A percentile compares a stretch with the other conserved stretches of the same genome.
phyloP scores from a whole-genome alignment of 306 rosid genomes.

The Prosopis cineraria region DNA sequence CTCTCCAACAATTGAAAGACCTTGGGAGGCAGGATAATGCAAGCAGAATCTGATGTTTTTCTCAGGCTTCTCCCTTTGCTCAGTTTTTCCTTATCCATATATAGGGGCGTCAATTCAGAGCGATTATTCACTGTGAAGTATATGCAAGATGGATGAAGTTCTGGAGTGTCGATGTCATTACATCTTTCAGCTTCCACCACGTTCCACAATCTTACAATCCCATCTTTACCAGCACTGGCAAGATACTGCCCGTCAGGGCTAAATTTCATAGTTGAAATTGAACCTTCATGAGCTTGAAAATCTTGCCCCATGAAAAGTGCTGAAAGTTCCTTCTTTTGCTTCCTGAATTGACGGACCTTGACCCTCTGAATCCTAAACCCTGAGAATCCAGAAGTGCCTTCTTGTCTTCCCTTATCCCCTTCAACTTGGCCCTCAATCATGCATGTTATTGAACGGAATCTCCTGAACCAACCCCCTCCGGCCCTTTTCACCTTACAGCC shows the following conservation, averaged over 20 bases:
- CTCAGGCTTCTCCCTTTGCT: constrained; percentile 49
- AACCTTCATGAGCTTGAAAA: constrained; percentile 86
- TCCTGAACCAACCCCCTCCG: constrained; percentile 66
- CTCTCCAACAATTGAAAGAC: constrained; percentile 76
- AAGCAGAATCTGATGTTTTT: constrained; percentile 85
- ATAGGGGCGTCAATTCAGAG: constrained; percentile 77
- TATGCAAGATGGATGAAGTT: constrained; percentile 78
- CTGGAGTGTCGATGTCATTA: constrained; percentile 74
- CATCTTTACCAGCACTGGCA: constrained; percentile 92
- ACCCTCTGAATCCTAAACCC: constrained; percentile 63
- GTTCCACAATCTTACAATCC: constrained; percentile 85
- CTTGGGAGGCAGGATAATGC: constrained; percentile 79
- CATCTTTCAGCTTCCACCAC: constrained; percentile 87
- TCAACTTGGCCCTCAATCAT: constrained; percentile 51
- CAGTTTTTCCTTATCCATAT: constrained; percentile 70
- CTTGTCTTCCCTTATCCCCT: constrained; percentile 34
- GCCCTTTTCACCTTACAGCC: constrained; percentile 26
- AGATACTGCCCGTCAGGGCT: constrained; percentile 95
- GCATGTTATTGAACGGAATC: constrained; percentile 70
- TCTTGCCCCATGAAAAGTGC: constrained; percentile 90
- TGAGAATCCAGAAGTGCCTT: constrained; percentile 30
- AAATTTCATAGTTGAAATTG: constrained; percentile 87
- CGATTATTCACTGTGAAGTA: constrained; percentile 80
- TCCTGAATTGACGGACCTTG: constrained; percentile 70
- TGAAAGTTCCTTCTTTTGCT: constrained; percentile 78